Evolutionary conservation across 164 flowering plant species (phyloP).

Genomic region (Euptelea pleiosperma): DNA sequence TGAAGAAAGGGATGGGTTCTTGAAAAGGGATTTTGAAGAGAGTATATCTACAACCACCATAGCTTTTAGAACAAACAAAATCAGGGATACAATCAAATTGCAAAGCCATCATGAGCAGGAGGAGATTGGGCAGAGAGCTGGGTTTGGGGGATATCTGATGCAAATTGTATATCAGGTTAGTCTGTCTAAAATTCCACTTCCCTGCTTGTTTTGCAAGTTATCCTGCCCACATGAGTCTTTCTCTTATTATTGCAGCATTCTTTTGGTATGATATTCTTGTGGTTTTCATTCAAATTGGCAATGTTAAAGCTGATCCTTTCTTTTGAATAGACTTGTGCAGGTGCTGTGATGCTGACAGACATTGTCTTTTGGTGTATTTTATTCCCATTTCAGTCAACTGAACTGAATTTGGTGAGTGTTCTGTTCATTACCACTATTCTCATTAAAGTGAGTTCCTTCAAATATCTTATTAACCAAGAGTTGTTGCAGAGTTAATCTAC

Average conservation of each 20-base stretch:
- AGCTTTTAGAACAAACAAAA: slow-evolving; percentile 19
- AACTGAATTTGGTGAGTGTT: slow-evolving; percentile 40
- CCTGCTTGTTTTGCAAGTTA: not conserved
- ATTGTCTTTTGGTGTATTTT: slow-evolving; percentile 77
- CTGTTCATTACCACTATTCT: too few species aligned
- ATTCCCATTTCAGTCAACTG: slow-evolving; percentile 52
- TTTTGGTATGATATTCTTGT: not conserved
- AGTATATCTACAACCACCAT: slow-evolving; percentile 5
- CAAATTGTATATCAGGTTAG: slow-evolving; percentile 48
- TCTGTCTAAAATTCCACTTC: not conserved
- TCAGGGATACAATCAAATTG: slow-evolving; percentile 22
- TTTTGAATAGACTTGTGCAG: slow-evolving; percentile 64
- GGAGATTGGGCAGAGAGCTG: slow-evolving; percentile 32
- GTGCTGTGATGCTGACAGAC: slow-evolving; percentile 81
- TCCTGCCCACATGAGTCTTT: not conserved
- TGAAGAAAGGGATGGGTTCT: slow-evolving; percentile 20
- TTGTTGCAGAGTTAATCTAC: too few species aligned
- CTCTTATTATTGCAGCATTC: not conserved
- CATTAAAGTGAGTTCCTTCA: too few species aligned
- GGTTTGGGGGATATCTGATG: slow-evolving; percentile 57
- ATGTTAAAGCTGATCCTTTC: slow-evolving; percentile 2
- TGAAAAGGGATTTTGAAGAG: slow-evolving; percentile 26
- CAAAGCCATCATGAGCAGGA: slow-evolving; percentile 32
- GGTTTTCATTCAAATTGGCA: not conserved
- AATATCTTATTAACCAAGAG: too few species aligned